Percentiles rank a stretch among this genome's conserved stretches.
Conservation (phyloP, 2,329 filamentous ascomycete species). For the Zopfia rhizophila region DNA sequence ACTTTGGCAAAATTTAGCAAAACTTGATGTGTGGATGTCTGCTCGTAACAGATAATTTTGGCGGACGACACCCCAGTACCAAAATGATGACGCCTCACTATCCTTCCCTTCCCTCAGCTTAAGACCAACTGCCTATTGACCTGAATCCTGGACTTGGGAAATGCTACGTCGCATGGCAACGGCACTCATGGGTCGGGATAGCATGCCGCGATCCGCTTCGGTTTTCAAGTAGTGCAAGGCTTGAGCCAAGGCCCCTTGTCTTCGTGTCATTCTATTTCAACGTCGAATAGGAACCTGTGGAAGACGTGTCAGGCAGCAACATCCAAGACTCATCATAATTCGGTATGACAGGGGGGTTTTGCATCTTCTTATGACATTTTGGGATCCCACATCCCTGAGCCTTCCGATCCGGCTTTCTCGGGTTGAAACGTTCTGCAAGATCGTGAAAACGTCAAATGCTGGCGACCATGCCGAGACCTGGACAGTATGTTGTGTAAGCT, state of each 20-base stretch:
- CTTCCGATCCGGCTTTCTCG: too few species aligned
- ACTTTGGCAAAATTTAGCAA: slow-evolving; percentile 25
- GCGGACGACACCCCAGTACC: slow-evolving; percentile 1
- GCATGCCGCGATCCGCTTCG: slow-evolving; percentile 23
- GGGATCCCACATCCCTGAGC: slow-evolving; percentile 17
- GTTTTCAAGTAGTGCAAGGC: slow-evolving; percentile 27
- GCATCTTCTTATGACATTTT: slow-evolving; percentile 15
- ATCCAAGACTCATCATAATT: slow-evolving; percentile 12
- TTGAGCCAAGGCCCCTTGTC: slow-evolving; percentile 30
- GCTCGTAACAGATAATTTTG: slow-evolving; percentile 4
- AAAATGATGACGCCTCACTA: neutral
- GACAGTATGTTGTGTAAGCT: slow-evolving; percentile 2
- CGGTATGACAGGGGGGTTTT: slow-evolving; percentile 26
- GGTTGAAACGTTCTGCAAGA: too few species aligned
- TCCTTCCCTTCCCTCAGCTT: slow-evolving; percentile 20
- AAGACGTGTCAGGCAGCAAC: slow-evolving; percentile 25
- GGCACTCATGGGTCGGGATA: slow-evolving; percentile 6
- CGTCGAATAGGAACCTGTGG: slow-evolving; percentile 36
- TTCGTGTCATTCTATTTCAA: slow-evolving; percentile 23
- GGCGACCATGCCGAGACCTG: slow-evolving; percentile 4
- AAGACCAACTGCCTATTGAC: slow-evolving; percentile 26
- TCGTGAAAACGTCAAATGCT: too few species aligned
- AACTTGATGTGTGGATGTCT: too few species aligned
- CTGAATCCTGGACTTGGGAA: slow-evolving; percentile 28
- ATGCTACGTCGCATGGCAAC: slow-evolving; percentile 31